Evolutionary conservation across 768 basidiomycete genomes (phyloP).

Genomic region (Xerocomus spinulosus): DNA sequence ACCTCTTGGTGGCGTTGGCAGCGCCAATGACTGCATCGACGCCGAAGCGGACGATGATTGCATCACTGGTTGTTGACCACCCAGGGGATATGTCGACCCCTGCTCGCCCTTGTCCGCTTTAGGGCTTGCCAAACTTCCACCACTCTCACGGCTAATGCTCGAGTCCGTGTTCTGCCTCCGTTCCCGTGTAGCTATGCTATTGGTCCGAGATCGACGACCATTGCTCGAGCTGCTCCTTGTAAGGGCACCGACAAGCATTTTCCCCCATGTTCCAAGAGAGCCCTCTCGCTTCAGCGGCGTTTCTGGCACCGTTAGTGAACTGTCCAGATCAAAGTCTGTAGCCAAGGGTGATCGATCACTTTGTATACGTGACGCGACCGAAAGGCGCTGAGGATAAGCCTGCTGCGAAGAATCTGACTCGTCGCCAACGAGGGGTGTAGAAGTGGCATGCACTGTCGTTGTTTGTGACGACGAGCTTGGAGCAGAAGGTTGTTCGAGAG

Average conservation of each 20-base stretch:
- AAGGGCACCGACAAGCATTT: conserved; percentile 59
- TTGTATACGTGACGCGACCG: conserved; percentile 57
- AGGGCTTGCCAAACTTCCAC: conserved; percentile 60
- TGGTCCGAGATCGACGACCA: conserved; percentile 75
- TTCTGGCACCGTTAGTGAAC: conserved; percentile 38
- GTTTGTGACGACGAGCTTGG: conserved; percentile 44
- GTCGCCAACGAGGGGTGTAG: conserved; percentile 39
- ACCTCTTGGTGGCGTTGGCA: conserved; percentile 50
- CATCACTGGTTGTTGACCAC: conserved; percentile 47
- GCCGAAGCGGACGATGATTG: conserved; percentile 67
- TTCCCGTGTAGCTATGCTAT: conserved; percentile 66
- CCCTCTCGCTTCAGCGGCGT: conserved; percentile 56
- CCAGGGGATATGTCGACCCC: conserved; percentile 36
- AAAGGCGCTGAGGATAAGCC: conserved; percentile 55
- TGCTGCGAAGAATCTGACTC: conserved; percentile 48
- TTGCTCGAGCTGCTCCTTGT: conserved; percentile 58
- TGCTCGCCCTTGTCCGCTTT: conserved; percentile 53
- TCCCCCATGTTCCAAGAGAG: conserved; percentile 62
- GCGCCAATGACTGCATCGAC: conserved; percentile 56
- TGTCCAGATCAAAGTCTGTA: conserved; percentile 50
- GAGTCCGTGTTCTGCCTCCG: conserved; percentile 68
- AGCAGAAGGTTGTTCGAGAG: conserved; percentile 45
- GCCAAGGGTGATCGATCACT: conserved; percentile 54
- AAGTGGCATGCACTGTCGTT: conserved; percentile 40
- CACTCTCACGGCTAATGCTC: conserved; percentile 71